Conservation (phyloP, 164 flowering plant genomes). For the Warburgia ugandensis region DNA sequence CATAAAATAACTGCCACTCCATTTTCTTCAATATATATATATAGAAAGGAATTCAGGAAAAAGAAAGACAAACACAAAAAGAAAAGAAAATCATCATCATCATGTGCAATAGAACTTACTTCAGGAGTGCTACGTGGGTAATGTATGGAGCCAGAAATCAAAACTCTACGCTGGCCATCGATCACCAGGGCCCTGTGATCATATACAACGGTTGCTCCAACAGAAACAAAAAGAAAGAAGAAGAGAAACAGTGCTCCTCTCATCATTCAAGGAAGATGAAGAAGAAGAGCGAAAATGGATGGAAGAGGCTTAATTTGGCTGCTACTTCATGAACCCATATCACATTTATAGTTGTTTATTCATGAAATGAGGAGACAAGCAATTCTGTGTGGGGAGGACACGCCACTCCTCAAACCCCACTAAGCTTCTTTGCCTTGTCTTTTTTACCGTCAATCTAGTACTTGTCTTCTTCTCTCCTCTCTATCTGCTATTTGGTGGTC, state of each 20-base stretch:
- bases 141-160: slow-evolving; percentile 90
- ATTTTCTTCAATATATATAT: neutral
- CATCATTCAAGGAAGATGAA: neutral
- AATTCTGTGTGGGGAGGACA: neutral
- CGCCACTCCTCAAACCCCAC: no score
- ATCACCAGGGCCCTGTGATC: slow-evolving; percentile 68
- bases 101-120: slow-evolving; percentile 27
- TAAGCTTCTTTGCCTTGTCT: no score
- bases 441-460: no score
- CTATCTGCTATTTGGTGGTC: no score
- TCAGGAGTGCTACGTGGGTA: slow-evolving; percentile 96
- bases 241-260: neutral
- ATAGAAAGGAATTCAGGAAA: neutral
- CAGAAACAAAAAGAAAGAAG: neutral
- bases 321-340: no score
- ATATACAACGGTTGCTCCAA: slow-evolving; percentile 38
- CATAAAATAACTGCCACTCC: neutral
- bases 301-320: no score
- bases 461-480: no score
- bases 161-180: slow-evolving; percentile 61
- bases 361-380: neutral
- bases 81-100: no score
- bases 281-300: neutral
- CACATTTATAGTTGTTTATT: no score
- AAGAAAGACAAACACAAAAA: neutral